Base-by-base conservation (phyloP, 176 grass and related monocot genomes). In the Coix lacrymajobi region DNA sequence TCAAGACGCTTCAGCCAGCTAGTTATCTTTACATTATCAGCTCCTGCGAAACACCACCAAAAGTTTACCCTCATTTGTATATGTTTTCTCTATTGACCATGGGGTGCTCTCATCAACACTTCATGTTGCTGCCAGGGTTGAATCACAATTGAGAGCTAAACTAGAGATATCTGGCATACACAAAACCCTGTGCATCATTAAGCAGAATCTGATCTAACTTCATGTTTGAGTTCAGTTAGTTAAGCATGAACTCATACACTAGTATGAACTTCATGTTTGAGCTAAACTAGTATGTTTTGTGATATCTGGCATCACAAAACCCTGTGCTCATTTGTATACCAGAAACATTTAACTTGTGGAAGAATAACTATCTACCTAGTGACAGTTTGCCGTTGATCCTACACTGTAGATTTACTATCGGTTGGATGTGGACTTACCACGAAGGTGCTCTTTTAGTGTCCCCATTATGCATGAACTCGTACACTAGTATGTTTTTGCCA, bases 381-480 rank as follows among this genome's bases (percentile, higher is more conserved):
- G n/a, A 71, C 71, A 56, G 15, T 82, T 11, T 49, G n/a, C 13
- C 38, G 2, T 49, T 72, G 72, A 79, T 79, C 66, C 45, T 46
- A 51, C 56, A 52, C 22, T 82, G 3, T 54, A 81, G 25, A 75
- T 36, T 79, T 54, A 75, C 57, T 71, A 77, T 65, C 37, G 34
- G 62, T 8, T 62, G 58, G 68, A 40, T 75, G 70, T n/a, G 31
- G 7, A 89, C 76, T 62, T 83, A 99, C 96, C 96, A 62, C 89
- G 85, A 38, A 96, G 89, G 78, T 96, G 93, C 78, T 99, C 91
- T 72, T 91, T 91, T 83, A 99, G 75, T 30, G 93, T 99, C 38
- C n/a, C 93, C 96, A 46, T 96, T 88, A 58, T 96, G 91, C 96
- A 99, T 99, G 87, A 96, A 99, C 74, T 99, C 96, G 56, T 99